Base-by-base conservation (phyloP, 805 yeast genomes). In the Pichia occidentalis region DNA sequence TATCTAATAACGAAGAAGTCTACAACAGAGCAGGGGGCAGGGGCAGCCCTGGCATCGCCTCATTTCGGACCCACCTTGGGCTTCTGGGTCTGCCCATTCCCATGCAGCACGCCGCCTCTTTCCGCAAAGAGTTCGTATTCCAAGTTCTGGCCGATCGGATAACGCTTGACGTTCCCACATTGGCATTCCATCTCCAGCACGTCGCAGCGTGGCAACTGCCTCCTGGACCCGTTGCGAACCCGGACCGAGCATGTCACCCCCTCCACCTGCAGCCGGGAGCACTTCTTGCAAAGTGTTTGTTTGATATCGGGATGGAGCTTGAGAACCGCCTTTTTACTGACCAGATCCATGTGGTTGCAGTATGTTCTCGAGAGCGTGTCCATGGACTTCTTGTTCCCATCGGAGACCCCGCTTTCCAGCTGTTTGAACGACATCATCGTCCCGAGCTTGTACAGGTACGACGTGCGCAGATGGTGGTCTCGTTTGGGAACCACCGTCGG, bases 271-370 rank as follows among this genome's bases (percentile, higher is more conserved):
- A 71, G 43, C 7, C 75, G 55, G 31, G 70, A 59, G 56, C 95
- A 86, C 25, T 60, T 61, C 49, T 84, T 85, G 58, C 95, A 86
- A 12, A 79, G 52, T 0, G 71, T 65, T 47, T 95, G 65, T 56
- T 86, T 86, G 9, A 85, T 46, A 24, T 60, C 58, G 1, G 88
- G 87, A 32, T 81, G 70, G 21, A 81, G 53, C 44, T 80, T 72
- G 16, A 79, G 53, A 13, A 83, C 88, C 2, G 77, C 71, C 50
- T 79, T 81, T 52, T 80, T 79, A 7, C 85, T 71, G 7, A 84
- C 80, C 7, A 73, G 49, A 38, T 72, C 77, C 59, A 81, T 59
- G 26, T 72, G 73, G 34, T 72, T 64, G 16, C 72, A 59, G 50
- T 77, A 77, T 37, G 67, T 63, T 34, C 85, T 60, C 0, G 85